phyloP scores from a whole-genome alignment of 805 yeast genomes.

The Zygosaccharomyces pseudorouxii region DNA sequence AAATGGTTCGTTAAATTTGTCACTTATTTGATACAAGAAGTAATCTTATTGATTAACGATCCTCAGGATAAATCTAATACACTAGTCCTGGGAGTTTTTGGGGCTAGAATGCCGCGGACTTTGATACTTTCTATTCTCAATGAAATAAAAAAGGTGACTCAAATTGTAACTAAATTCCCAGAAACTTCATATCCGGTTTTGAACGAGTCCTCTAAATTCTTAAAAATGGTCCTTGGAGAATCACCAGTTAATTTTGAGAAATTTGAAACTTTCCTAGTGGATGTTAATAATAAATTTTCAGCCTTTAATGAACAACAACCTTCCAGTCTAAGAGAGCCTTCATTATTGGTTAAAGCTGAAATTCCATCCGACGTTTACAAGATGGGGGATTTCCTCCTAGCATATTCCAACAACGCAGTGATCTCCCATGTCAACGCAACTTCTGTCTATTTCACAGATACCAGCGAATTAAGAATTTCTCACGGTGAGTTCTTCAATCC shows the following conservation, averaged over 20 bases:
- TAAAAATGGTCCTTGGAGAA: slow-evolving; percentile 31
- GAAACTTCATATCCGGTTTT: slow-evolving; percentile 43
- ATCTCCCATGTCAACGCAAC: slow-evolving; percentile 31
- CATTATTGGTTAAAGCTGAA: slow-evolving; percentile 56
- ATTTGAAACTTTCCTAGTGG: slow-evolving; percentile 59
- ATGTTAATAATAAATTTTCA: slow-evolving; percentile 41
- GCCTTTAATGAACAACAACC: slow-evolving; percentile 31
- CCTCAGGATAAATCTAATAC: slow-evolving; percentile 32
- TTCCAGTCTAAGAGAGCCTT: slow-evolving; percentile 28
- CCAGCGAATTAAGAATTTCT: slow-evolving; percentile 30
- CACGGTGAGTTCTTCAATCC: slow-evolving; percentile 31
- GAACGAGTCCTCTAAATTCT: slow-evolving; percentile 33
- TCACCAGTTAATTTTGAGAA: slow-evolving; percentile 52
- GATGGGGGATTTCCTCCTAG: slow-evolving; percentile 28
- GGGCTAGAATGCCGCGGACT: slow-evolving; percentile 67
- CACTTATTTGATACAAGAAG: slow-evolving; percentile 67
- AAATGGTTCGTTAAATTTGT: slow-evolving; percentile 84
- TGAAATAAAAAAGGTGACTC: slow-evolving; percentile 57
- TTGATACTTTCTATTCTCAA: slow-evolving; percentile 61
- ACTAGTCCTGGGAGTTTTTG: slow-evolving; percentile 52
- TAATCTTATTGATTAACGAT: slow-evolving; percentile 42
- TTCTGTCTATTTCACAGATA: slow-evolving; percentile 31
- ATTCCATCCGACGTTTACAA: slow-evolving; percentile 43
- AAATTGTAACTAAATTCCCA: slow-evolving; percentile 51
- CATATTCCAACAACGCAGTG: slow-evolving; percentile 27